phyloP scores from a whole-genome alignment of 371 early-diverging fungal genomes.

The Lichtheimia ramosa region DNA sequence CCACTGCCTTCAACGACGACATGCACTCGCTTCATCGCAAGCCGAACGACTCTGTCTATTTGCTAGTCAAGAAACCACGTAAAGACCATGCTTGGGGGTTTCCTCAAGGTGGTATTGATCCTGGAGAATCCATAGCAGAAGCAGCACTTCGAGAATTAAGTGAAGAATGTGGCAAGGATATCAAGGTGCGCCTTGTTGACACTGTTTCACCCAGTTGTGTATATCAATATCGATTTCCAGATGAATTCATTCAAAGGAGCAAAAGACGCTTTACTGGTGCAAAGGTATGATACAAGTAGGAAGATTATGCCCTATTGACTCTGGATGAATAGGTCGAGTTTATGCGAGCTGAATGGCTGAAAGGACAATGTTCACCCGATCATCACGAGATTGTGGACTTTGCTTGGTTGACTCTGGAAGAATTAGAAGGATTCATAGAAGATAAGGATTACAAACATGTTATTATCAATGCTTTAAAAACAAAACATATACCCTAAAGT shows the following conservation, averaged over 20 bases:
- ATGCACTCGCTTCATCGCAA: conserved; percentile 20
- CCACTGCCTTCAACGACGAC: not conserved
- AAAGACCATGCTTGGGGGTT: conserved; percentile 71
- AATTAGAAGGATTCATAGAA: conserved; percentile 59
- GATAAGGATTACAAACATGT: too few species aligned
- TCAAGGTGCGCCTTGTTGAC: conserved; percentile 75
- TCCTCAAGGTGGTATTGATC: conserved; percentile 70
- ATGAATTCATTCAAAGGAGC: conserved; percentile 22
- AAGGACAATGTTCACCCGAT: conserved; percentile 57
- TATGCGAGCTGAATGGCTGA: conserved; percentile 28
- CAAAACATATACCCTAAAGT: too few species aligned
- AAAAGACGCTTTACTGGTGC: conserved; percentile 26
- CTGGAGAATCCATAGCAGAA: conserved; percentile 67
- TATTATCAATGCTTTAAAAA: too few species aligned
- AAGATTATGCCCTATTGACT: not conserved
- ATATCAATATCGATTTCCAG: conserved; percentile 53
- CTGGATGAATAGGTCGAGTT: conserved; percentile 26
- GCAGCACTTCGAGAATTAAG: conserved; percentile 71
- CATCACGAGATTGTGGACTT: conserved; percentile 66
- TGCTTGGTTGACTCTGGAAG: conserved; percentile 85
- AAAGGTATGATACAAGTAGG: conserved; percentile 14
- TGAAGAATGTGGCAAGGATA: conserved; percentile 70
- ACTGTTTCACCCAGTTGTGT: conserved; percentile 20
- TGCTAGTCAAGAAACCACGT: conserved; percentile 71
- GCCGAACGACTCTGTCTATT: conserved; percentile 50